Evolutionary conservation across 2,329 filamentous ascomycete species (phyloP), one percentile per base, ranked within the genome.

Genomic region (Trichoderma citrinoviride): DNA sequence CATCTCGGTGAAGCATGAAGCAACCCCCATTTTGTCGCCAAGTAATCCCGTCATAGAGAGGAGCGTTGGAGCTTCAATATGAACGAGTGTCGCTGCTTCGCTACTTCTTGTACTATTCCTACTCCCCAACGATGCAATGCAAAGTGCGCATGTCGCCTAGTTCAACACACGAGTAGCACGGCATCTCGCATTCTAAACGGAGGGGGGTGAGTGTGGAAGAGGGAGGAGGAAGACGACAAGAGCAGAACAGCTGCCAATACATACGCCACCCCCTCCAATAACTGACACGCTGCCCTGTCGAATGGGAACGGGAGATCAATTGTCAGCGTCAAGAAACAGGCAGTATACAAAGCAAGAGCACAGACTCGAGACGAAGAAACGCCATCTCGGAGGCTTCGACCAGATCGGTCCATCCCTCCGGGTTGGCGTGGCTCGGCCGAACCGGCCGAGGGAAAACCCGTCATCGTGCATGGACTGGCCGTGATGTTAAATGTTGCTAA

Each of bases 321-420:
- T 27, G 56, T 60, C 43, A 60, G 56, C 43, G 49, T 37, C 44
- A 29, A 60, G 21, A 47, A 17, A 21, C 19, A 41, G 10, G 23
- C 40, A 19, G 7, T 27, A 27, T 23, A 25, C 19, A 25, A n/a
- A n/a, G n/a, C n/a, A 23, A 54, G 23, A 27, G 40, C 53, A n/a
- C 49, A 43, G 55, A 33, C 27, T 15, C 6, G 37, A 52, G 14
- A n/a, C 47, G 47, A 8, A 53, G 8, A 7, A 61, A 55, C 60
- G 50, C 60, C 60, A 63, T 63, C 41, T 63, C 60, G 60, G 60
- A 29, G 49, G 49, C 50, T 63, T 63, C 49, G 7, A 63, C 60
- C 60, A 63, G 60, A 55, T 63, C 60, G 50, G 60, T 63, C 43
- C 49, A 55, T 63, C 60, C 40, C 60, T 63, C 60, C 60, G 60